These are phyloP conservation scores for Arachnomyces sp. DNA, from an alignment of 2,329 filamentous ascomycete species.

Conservation along the genomic window DNA sequence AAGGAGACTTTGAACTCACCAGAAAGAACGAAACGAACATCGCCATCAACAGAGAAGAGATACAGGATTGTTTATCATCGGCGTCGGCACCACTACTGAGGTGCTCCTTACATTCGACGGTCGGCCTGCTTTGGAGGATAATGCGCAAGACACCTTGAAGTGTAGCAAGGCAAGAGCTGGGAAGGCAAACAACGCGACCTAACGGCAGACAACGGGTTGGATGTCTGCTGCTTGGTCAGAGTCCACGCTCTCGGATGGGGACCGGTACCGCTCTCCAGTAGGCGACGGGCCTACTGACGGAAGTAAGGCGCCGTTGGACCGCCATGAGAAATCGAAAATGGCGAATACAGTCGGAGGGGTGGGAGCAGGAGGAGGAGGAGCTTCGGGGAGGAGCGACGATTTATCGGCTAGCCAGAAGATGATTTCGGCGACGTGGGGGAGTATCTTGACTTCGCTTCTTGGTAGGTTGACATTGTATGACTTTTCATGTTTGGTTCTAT, in stretches of 20 bases:
- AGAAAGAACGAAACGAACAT: no score
- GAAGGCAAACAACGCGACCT: slow-evolving; percentile 4
- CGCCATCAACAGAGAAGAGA: no score
- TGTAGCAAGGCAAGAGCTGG: not conserved
- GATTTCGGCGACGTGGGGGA: slow-evolving; percentile 86
- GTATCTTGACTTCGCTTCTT: slow-evolving; percentile 77
- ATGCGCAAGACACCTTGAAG: not conserved
- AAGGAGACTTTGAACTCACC: no score
- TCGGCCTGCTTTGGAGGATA: no score
- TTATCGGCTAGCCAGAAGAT: slow-evolving; percentile 92
- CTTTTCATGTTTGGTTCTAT: not conserved
- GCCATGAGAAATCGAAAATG: slow-evolving; percentile 28
- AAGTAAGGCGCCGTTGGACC: slow-evolving; percentile 22
- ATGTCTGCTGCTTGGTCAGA: slow-evolving; percentile 20
- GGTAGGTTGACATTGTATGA: slow-evolving; percentile 49
- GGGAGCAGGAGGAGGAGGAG: slow-evolving; percentile 12
- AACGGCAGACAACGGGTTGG: slow-evolving; percentile 10
- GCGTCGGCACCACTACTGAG: no score
- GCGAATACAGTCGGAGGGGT: slow-evolving; percentile 21
- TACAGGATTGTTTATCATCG: no score
- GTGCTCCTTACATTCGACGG: no score
- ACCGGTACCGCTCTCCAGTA: slow-evolving; percentile 16
- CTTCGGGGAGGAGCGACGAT: no score
- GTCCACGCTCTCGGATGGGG: slow-evolving; percentile 14
- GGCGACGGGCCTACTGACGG: not conserved